phyloP scores from a whole-genome alignment of 805 yeast genomes.

The Kluyveromyces lactis region DNA sequence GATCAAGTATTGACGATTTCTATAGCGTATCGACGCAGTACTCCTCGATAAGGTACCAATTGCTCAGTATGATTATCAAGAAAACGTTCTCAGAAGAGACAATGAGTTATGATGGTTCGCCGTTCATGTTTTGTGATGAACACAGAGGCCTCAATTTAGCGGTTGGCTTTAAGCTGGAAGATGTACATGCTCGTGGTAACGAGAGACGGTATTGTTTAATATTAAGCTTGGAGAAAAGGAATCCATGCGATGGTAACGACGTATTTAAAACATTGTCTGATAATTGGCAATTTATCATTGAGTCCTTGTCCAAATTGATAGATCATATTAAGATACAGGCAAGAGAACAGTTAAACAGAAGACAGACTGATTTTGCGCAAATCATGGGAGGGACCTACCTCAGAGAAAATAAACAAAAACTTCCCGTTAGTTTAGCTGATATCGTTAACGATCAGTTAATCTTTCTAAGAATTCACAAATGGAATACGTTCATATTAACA shows the following conservation, averaged over 20 bases:
- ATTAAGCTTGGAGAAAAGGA: conserved; percentile 47
- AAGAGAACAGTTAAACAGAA: conserved; percentile 28
- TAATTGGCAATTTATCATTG: conserved; percentile 44
- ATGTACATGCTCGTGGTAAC: conserved; percentile 62
- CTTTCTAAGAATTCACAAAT: conserved; percentile 47
- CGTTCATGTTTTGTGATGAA: conserved; percentile 57
- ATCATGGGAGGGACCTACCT: conserved; percentile 35
- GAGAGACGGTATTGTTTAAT: conserved; percentile 60
- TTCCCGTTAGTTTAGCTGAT: conserved; percentile 48
- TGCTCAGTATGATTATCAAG: conserved; percentile 52
- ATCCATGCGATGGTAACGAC: conserved; percentile 16
- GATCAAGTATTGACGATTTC: conserved; percentile 17
- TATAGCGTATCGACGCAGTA: conserved; percentile 51
- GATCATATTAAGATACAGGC: conserved; percentile 29
- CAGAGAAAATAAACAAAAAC: conserved; percentile 45
- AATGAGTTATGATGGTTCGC: conserved; percentile 47
- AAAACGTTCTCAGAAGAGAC: conserved; percentile 62
- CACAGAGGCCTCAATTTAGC: conserved; percentile 51
- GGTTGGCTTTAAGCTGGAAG: conserved; percentile 53
- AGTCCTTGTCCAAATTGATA: conserved; percentile 35
- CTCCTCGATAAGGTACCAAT: conserved; percentile 45
- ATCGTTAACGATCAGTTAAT: conserved; percentile 47
- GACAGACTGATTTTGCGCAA: conserved; percentile 30
- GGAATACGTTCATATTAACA: conserved; percentile 49
- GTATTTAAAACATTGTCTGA: conserved; percentile 32